Evolutionary conservation across 495 filamentous ascomycete species (phyloP).

Genomic region (Penicillium subrubescens): DNA sequence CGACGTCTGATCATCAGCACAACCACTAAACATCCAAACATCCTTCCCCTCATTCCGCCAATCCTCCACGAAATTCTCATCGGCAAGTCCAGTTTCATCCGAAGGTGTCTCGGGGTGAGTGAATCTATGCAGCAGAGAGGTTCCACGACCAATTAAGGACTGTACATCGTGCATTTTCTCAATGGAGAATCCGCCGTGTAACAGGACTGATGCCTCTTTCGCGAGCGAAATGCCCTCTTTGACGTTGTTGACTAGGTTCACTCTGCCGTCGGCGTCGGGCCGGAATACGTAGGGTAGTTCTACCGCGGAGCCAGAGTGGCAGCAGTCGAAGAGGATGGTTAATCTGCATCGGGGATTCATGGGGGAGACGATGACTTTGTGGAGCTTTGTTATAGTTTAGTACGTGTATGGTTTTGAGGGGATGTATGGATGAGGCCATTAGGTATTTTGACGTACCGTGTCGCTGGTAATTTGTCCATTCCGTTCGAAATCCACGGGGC

Average conservation of each 20-base stretch:
- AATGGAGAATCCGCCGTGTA: constrained; percentile 56
- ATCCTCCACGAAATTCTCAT: constrained; percentile 53
- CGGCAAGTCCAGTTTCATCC: constrained; percentile 52
- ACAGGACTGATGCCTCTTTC: constrained; percentile 44
- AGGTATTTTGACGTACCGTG: constrained; percentile 24
- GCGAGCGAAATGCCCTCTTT: constrained; percentile 53
- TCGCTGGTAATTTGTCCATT: constrained; percentile 56
- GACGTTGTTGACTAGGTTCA: constrained; percentile 57
- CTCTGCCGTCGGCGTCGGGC: constrained; percentile 55
- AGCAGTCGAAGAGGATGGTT: constrained; percentile 63
- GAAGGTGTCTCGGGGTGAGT: constrained; percentile 43
- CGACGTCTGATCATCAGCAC: constrained; percentile 60
- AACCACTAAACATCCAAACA: constrained; percentile 64
- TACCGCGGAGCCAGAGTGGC: constrained; percentile 61
- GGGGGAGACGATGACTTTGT: constrained; percentile 53
- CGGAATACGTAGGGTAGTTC: constrained; percentile 62
- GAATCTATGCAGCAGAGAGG: constrained; percentile 54
- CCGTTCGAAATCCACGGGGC: constrained; percentile 54
- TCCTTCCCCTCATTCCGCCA: constrained; percentile 55
- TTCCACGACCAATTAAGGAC: constrained; percentile 55
- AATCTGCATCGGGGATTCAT: constrained; percentile 53
- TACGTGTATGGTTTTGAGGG: not conserved
- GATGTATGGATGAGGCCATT: not conserved
- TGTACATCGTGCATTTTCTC: constrained; percentile 53
- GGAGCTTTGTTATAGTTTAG: constrained; percentile 36